Conservation (phyloP, 2,329 filamentous ascomycete genomes). For the Tolypocladium inflatum region DNA sequence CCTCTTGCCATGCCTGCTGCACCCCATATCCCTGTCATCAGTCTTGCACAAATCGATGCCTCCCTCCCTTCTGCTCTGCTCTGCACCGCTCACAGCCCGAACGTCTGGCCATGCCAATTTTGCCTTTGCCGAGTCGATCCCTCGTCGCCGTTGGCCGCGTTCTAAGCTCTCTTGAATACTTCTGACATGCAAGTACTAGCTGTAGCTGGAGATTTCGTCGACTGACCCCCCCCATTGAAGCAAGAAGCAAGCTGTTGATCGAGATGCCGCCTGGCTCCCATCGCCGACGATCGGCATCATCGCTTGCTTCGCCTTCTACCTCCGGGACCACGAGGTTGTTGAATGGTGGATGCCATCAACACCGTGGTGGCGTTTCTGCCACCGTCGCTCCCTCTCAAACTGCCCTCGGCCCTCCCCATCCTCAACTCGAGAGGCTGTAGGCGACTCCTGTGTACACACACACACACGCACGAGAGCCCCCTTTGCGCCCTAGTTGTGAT, state of each 20-base stretch:
- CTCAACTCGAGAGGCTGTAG: not conserved
- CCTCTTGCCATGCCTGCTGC: not conserved
- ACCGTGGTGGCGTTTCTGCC: not conserved
- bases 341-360: not conserved
- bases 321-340: not conserved
- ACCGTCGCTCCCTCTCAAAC: not conserved
- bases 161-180: not conserved
- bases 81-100: not conserved
- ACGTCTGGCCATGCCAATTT: not conserved
- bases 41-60: not conserved
- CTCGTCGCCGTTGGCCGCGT: not conserved
- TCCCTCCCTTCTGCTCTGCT: not conserved
- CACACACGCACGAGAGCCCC: not conserved
- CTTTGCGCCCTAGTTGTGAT: slow-evolving; percentile 1
- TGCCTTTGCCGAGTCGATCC: not conserved
- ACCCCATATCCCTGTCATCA: slow-evolving; percentile 1
- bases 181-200: not conserved
- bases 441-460: not conserved
- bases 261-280: not conserved
- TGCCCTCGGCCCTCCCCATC: not conserved
- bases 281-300: not conserved
- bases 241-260: not conserved
- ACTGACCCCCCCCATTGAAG: not conserved
- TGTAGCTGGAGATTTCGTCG: not conserved
- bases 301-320: not conserved